phyloP scores from a whole-genome alignment of 192 early-diverging fungal species.

The Allomyces arbusculus region DNA sequence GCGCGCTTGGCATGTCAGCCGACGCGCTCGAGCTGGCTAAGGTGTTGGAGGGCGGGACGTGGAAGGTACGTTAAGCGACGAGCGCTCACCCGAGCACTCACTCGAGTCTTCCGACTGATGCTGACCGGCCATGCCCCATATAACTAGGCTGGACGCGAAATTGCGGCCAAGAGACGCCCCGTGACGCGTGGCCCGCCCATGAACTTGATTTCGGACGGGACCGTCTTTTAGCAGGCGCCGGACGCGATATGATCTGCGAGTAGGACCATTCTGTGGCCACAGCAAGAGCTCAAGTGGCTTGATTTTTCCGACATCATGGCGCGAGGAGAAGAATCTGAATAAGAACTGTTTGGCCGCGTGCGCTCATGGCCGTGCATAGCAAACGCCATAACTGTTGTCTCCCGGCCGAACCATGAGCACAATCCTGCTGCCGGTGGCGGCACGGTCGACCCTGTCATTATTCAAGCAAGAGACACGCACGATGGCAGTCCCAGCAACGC shows the following conservation, averaged over 20 bases:
- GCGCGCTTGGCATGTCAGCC: slow-evolving; percentile 22
- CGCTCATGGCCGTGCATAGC: too few relatives aligned
- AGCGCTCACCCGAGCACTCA: background rate
- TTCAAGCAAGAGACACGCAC: too few relatives aligned
- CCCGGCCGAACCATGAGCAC: too few relatives aligned
- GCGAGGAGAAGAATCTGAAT: background rate
- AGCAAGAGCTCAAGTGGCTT: background rate
- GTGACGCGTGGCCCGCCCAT: slow-evolving; percentile 80
- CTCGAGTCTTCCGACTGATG: background rate
- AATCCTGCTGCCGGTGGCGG: too few relatives aligned
- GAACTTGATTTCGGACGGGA: slow-evolving; percentile 67
- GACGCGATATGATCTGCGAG: background rate
- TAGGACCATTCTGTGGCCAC: background rate
- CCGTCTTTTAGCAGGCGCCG: slow-evolving; percentile 50
- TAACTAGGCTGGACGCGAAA: slow-evolving; percentile 54
- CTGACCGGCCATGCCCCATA: background rate
- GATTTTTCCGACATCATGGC: background rate
- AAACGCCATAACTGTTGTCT: too few relatives aligned
- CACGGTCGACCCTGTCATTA: too few relatives aligned
- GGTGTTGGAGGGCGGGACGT: slow-evolving; percentile 79
- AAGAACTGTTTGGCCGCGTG: slow-evolving; percentile 1
- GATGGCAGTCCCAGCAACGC: too few relatives aligned
- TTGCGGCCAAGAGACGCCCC: slow-evolving; percentile 52
- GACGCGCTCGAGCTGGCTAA: slow-evolving; percentile 55
- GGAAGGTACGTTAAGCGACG: slow-evolving; percentile 35